phyloP scores from a whole-genome alignment of 2,329 filamentous ascomycete genomes.

The Neonectria magnoliae region DNA sequence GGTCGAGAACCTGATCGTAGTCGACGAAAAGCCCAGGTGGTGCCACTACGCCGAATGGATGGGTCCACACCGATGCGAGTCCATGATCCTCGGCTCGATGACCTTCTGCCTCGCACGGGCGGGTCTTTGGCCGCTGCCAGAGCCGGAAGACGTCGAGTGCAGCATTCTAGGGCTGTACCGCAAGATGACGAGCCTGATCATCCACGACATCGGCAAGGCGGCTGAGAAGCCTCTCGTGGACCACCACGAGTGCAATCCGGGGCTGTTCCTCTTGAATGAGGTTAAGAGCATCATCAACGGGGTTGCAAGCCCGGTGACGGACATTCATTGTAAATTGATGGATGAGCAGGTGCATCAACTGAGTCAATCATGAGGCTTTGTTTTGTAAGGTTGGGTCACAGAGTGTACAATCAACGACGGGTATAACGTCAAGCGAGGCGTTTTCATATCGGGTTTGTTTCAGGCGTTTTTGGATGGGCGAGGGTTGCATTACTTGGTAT shows the following conservation, averaged over 20 bases:
- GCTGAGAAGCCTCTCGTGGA: constrained; percentile 17
- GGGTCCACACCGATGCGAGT: constrained; percentile 49
- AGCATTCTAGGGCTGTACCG: constrained; percentile 39
- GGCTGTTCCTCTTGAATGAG: constrained; percentile 25
- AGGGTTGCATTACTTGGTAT: neutral
- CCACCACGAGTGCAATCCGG: constrained; percentile 39
- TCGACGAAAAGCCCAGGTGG: constrained; percentile 47
- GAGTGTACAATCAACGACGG: neutral
- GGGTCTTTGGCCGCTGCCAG: constrained; percentile 46
- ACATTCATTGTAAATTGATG: constrained; percentile 18
- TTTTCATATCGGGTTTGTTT: neutral
- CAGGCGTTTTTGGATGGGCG: neutral
- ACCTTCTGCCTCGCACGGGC: constrained; percentile 47
- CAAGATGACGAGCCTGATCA: constrained; percentile 39
- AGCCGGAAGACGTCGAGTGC: constrained; percentile 35
- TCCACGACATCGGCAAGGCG: constrained; percentile 42
- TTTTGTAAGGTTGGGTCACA: too few species aligned
- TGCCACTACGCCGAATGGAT: constrained; percentile 48
- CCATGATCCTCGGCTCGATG: constrained; percentile 50
- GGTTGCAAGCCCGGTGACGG: constrained; percentile 23
- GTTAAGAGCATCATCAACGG: constrained; percentile 35
- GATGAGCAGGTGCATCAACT: constrained; percentile 19
- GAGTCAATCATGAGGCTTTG: neutral
- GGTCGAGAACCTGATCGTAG: constrained; percentile 39
- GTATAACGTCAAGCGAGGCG: neutral